Base-by-base conservation (phyloP, 768 basidiomycete genomes). In the Fistulinella prunicolor region DNA sequence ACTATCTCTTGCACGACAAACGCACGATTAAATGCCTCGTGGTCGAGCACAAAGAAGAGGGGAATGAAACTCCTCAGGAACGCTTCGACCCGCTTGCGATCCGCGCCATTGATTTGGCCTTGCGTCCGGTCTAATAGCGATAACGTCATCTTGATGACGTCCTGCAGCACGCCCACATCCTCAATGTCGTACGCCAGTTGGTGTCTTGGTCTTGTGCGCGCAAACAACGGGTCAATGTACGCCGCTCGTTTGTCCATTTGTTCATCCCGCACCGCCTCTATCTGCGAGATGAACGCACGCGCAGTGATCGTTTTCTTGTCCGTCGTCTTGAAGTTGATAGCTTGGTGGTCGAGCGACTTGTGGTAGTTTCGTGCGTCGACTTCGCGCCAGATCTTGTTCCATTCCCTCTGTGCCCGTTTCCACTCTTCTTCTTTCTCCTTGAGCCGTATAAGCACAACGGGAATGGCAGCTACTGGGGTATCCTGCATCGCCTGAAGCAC, bases 381-480 rank as follows among this genome's bases (percentile, higher is more conserved):
- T 70, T 96, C 95, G 42, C 94, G 74, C 96, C 96, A 99, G 43
- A 97, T 89, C 66, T 95, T 90, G 71, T 97, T 97, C 96, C 96
- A 99, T 70, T 96, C 96, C 44, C 93, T 70, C 65, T 96, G 93
- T 16, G 93, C 95, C 19, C 93, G 79, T 70, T 94, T 96, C 96
- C 96, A 99, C 64, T 98, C 95, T 51, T 93, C 93, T 63, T 98
- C 95, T 70, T 98, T 98, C 67, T 88, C 86, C 71, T 96, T 96
- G 50, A 99, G 71, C 6, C 96, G 81, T 39, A 78, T 72, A 8
- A 99, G 77, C 1, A 99, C 91, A 44, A 97, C 82, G 0, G 96
- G 94, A 17, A 98, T 85, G 9, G 95, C 89, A 14, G 86, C 70
- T 13, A 82, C 82, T 0, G 96, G 95, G 6, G 83, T 78, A n/a